Evolutionary conservation across 2,329 filamentous ascomycete genomes (phyloP).

Genomic region (Cercospora brassicicola): DNA sequence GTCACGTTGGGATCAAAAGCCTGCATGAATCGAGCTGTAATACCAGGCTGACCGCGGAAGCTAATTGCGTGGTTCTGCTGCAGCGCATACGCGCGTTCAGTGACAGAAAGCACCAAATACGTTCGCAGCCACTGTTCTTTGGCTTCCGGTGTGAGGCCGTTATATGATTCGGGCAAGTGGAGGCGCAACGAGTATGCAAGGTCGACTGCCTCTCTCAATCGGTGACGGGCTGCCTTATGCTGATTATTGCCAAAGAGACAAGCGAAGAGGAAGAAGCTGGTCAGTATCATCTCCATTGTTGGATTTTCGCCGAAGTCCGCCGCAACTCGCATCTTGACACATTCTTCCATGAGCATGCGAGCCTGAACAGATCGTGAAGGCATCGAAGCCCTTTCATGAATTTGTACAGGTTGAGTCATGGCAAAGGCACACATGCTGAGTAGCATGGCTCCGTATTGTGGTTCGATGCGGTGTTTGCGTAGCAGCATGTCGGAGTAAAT

Average conservation of each 20-base stretch:
- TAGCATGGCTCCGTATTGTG: conserved; percentile 48
- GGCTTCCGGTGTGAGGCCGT: conserved; percentile 40
- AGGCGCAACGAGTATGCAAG: conserved; percentile 45
- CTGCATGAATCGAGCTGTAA: conserved; percentile 44
- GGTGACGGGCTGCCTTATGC: conserved; percentile 35
- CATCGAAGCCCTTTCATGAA: conserved; percentile 41
- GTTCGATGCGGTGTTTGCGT: conserved; percentile 46
- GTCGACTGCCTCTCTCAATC: conserved; percentile 38
- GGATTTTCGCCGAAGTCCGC: conserved; percentile 41
- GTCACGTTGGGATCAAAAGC: conserved; percentile 43
- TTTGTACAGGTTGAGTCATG: conserved; percentile 48
- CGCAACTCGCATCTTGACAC: conserved; percentile 47
- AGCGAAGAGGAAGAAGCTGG: conserved; percentile 38
- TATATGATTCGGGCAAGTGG: conserved; percentile 44
- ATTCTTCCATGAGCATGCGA: conserved; percentile 46
- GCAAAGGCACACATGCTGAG: conserved; percentile 47
- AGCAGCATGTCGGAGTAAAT: conserved; percentile 46
- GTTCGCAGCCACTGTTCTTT: conserved; percentile 44
- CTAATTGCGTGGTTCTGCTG: conserved; percentile 46
- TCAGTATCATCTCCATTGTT: conserved; percentile 33
- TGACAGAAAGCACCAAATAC: conserved; percentile 40
- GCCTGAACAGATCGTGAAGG: conserved; percentile 40
- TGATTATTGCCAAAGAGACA: conserved; percentile 33
- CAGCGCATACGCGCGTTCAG: conserved; percentile 45
- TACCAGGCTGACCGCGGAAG: conserved; percentile 45